Base-by-base conservation (phyloP, 805 yeast genomes). In the Jamesozyma spencerorum region DNA sequence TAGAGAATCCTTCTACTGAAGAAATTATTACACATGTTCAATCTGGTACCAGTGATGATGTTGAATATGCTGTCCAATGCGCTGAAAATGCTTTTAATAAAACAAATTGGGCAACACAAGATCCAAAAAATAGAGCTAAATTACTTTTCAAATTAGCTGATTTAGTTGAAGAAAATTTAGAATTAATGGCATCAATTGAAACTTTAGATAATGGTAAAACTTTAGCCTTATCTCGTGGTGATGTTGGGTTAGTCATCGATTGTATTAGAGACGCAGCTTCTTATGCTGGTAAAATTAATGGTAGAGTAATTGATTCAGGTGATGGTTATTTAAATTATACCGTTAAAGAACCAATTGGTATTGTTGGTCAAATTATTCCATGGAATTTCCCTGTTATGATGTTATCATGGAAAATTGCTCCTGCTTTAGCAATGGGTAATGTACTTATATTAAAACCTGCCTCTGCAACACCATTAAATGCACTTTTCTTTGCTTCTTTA, bases 341-440 rank as follows among this genome's bases (percentile, higher is more conserved):
- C 41, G 70, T 74, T 57, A 76, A 76, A 60, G 87, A 81, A 62
- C 88, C 90, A 51, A 62, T 81, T 49, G 90, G 88, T 60, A 83
- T 81, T 31, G 81, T 86, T 68, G 90, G 88, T 49, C 86, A 80
- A 62, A 81, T 82, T 48, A 81, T 82, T 47, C 88, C 90, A 59
- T 82, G 88, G 88, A 82, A 82, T 62, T 82, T 82, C 75, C 90
- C 90, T 53, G 64, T 82, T 48, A 71, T 82, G 69, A 81, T 82
- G 84, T 71, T 79, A 61, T 64, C 83, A 33, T 82, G 90, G 90
- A 82, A 82, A 60, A 68, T 82, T 44, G 85, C 82, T 40, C 88
- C 90, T 35, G 85, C 85, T 46, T 66, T 81, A 54, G 83, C 83
- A 38, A 76, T 86, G 50, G 86, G 86, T 66, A 80, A 81, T 68